Evolutionary conservation across 805 yeast genomes (phyloP).

Genomic region (Starmera amethionina): DNA sequence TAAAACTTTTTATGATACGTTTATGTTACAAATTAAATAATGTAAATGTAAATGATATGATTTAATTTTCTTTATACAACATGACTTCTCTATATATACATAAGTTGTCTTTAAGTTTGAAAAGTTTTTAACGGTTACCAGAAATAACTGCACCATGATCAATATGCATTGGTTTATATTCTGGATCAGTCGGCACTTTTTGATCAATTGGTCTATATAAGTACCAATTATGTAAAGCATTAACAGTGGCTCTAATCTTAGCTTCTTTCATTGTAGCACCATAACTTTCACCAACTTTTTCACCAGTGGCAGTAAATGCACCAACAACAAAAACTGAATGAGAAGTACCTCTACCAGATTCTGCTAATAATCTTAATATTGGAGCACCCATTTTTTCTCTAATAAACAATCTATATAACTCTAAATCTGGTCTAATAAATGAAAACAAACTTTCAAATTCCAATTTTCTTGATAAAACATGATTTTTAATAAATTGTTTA

Average conservation of each 20-base stretch:
- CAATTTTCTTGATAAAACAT: slow-evolving; percentile 74
- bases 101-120: not conserved
- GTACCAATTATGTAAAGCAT: slow-evolving; percentile 86
- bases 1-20: not conserved
- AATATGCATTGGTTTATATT: slow-evolving; percentile 27
- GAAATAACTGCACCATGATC: slow-evolving; percentile 34
- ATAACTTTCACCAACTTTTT: slow-evolving; percentile 85
- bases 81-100: not conserved
- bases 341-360: slow-evolving; percentile 81
- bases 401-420: slow-evolving; percentile 65
- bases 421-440: slow-evolving; percentile 80
- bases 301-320: slow-evolving; percentile 60
- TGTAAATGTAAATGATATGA: not conserved
- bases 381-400: slow-evolving; percentile 70
- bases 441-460: slow-evolving; percentile 66
- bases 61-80: not conserved
- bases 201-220: slow-evolving; percentile 72
- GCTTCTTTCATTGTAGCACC: slow-evolving; percentile 89
- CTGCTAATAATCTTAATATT: slow-evolving; percentile 75
- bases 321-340: slow-evolving; percentile 88
- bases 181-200: slow-evolving; percentile 50
- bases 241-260: slow-evolving; percentile 83
- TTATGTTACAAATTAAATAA: not conserved
- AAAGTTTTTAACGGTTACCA: slow-evolving; percentile 3
- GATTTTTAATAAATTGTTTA: slow-evolving; percentile 58